phyloP scores from a whole-genome alignment of 306 rosid species.

The Betula pendula region DNA sequence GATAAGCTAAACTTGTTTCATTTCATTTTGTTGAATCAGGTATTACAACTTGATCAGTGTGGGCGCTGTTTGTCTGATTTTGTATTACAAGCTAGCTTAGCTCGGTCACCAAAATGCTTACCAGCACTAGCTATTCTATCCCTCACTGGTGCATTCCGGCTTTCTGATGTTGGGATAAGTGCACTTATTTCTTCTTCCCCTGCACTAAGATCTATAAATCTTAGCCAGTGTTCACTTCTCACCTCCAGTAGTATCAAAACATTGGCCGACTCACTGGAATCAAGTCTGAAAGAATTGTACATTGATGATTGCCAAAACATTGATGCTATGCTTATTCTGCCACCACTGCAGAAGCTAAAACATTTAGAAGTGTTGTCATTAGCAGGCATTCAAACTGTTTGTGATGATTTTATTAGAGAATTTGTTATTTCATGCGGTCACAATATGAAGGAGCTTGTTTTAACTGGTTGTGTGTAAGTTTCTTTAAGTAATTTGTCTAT shows the following conservation, averaged over 20 bases:
- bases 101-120: slow-evolving; percentile 46
- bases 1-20: slow-evolving; percentile 16
- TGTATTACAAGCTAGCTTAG: slow-evolving; percentile 45
- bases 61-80: slow-evolving; percentile 75
- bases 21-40: slow-evolving; percentile 47
- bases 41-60: slow-evolving; percentile 77
- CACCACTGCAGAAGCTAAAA: slow-evolving; percentile 54
- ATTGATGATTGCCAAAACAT: slow-evolving; percentile 64
- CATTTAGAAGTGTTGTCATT: slow-evolving; percentile 68
- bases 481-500: slow-evolving; percentile 5
- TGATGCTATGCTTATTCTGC: slow-evolving; percentile 41
- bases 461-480: slow-evolving; percentile 72
- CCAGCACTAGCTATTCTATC: slow-evolving; percentile 59
- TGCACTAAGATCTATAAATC: slow-evolving; percentile 66
- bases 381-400: slow-evolving; percentile 59
- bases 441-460: slow-evolving; percentile 72
- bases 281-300: slow-evolving; percentile 64
- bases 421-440: slow-evolving; percentile 47
- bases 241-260: slow-evolving; percentile 44
- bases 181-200: slow-evolving; percentile 67
- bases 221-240: slow-evolving; percentile 89
- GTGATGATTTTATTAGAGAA: slow-evolving; percentile 50
- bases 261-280: slow-evolving; percentile 64
- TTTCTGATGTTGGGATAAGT: slow-evolving; percentile 58
- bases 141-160: slow-evolving; percentile 80